Percentiles rank a stretch among this genome's conserved stretches.
phyloP scores from a whole-genome alignment of 2,329 filamentous ascomycete species.

The Hawksworthiomyces lignivorus region DNA sequence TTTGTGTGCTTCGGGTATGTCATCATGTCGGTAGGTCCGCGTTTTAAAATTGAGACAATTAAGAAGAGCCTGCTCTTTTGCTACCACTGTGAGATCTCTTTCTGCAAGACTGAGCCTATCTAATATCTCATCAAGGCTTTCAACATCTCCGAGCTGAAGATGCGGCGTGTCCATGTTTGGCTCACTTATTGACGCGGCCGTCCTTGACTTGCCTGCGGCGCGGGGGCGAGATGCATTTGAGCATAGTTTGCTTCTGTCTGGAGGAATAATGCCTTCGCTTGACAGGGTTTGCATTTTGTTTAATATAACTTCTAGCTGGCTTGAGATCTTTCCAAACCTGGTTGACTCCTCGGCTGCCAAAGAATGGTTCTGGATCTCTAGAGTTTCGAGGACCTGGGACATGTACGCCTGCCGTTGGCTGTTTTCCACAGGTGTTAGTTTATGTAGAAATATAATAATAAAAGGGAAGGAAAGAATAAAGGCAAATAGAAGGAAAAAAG shows the following conservation, averaged over 20 bases:
- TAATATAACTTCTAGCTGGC: background rate
- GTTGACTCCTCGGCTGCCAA: background rate
- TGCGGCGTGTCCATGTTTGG: too few relatives aligned
- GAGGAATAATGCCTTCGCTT: background rate
- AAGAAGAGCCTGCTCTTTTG: background rate
- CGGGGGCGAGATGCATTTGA: background rate
- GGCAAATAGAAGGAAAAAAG: background rate
- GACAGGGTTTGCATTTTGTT: background rate
- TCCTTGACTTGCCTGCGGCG: background rate
- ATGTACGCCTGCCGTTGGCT: background rate
- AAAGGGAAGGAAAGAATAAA: background rate
- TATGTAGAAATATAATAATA: background rate
- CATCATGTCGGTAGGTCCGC: slow-evolving; percentile 1
- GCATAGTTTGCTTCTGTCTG: background rate
- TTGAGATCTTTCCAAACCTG: background rate
- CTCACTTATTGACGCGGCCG: too few relatives aligned
- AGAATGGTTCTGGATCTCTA: background rate
- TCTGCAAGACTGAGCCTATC: background rate
- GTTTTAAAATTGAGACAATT: background rate
- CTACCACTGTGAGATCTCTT: background rate
- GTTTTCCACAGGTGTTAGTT: background rate
- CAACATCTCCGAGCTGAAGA: background rate
- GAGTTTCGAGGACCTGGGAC: background rate
- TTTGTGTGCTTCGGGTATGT: slow-evolving; percentile 1
- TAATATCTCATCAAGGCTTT: background rate